phyloP scores from a whole-genome alignment of 2,329 filamentous ascomycete genomes.

The Pleomassaria siparia region DNA sequence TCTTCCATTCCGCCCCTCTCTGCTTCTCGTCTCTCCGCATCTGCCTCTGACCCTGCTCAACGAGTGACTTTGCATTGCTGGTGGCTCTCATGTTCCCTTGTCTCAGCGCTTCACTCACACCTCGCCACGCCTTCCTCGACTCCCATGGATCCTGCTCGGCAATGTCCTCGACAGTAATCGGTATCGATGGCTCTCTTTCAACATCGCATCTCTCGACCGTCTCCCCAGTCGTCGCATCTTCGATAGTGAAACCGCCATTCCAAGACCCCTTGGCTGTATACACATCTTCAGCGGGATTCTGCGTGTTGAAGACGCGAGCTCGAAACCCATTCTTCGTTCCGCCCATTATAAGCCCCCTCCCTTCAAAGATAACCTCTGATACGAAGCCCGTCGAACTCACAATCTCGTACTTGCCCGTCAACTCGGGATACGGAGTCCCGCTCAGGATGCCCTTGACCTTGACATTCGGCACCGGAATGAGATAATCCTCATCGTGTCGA shows the following conservation, averaged over 20 bases:
- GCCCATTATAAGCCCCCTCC: conserved; percentile 45
- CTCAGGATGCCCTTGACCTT: conserved; percentile 50
- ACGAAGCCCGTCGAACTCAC: conserved; percentile 46
- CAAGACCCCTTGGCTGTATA: conserved; percentile 47
- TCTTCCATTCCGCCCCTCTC: conserved; percentile 41
- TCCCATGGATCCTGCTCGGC: conserved; percentile 42
- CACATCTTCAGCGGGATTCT: conserved; percentile 33
- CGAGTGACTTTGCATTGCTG: conserved; percentile 30
- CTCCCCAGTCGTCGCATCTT: conserved; percentile 34
- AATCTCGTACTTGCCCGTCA: conserved; percentile 45
- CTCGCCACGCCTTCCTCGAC: conserved; percentile 41
- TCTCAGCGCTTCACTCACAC: conserved; percentile 43
- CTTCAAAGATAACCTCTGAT: conserved; percentile 48
- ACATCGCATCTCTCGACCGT: conserved; percentile 43
- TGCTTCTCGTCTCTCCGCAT: conserved; percentile 45
- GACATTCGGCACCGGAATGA: conserved; percentile 49
- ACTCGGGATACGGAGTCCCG: conserved; percentile 48
- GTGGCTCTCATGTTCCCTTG: conserved; percentile 46
- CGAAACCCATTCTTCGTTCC: conserved; percentile 46
- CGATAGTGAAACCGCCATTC: conserved; percentile 44
- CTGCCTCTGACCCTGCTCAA: conserved; percentile 44
- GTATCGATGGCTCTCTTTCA: conserved; percentile 19
- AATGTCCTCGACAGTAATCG: conserved; percentile 28
- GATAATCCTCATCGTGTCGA: conserved; percentile 47
- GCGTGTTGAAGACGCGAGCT: conserved; percentile 41